phyloP scores from a whole-genome alignment of 495 filamentous ascomycete genomes.

The Aspergillus sparsus region DNA sequence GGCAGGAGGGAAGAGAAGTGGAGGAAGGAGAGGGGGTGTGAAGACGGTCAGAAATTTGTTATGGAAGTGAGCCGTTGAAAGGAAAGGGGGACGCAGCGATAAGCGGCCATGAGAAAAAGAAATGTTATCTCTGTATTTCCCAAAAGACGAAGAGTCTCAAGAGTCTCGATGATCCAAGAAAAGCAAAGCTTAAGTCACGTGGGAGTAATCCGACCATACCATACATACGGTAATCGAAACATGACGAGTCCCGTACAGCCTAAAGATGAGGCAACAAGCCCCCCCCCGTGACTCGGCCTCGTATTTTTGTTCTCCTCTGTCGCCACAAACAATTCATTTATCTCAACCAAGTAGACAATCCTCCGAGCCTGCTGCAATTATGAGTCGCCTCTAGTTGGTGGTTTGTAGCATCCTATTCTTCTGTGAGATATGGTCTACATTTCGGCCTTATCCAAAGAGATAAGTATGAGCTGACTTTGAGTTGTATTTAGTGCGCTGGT shows the following conservation, averaged over 20 bases:
- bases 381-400: conserved; percentile 13
- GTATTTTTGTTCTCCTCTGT: neutral
- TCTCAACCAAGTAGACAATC: conserved; percentile 1
- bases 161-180: neutral
- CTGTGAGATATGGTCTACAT: conserved; percentile 1
- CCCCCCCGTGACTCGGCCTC: conserved; percentile 13
- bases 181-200: conserved; percentile 6
- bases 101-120: conserved; percentile 14
- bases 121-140: neutral
- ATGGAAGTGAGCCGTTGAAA: conserved; percentile 9
- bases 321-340: conserved; percentile 14
- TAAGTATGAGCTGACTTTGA: too few species aligned
- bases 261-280: neutral
- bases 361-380: conserved; percentile 11
- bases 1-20: neutral
- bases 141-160: neutral
- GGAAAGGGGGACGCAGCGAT: neutral
- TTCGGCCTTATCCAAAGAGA: too few species aligned
- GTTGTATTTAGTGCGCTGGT: conserved; percentile 1
- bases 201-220: neutral
- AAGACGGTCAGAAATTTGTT: neutral
- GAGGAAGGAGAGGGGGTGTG: neutral
- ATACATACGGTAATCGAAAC: neutral
- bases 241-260: neutral
- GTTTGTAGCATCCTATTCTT: conserved; percentile 5